A percentile compares a stretch with the other conserved stretches of the same genome.
phyloP scores from a whole-genome alignment of 306 rosid species.

The Castanea sativa region DNA sequence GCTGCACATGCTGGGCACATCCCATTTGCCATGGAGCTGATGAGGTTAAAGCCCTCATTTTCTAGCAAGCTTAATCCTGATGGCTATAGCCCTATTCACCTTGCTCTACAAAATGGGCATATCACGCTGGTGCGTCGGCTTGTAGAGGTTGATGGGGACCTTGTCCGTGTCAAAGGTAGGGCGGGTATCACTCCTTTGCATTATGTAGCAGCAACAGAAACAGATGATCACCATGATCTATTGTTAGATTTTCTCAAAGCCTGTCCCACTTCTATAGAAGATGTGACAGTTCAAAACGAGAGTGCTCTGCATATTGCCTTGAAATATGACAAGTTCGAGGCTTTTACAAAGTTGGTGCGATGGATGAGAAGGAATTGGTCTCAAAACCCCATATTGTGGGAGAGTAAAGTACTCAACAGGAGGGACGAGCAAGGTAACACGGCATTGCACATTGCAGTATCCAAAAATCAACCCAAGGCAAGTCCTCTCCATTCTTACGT shows the following conservation, averaged over 20 bases:
- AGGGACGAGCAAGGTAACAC: conserved; percentile 34
- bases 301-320: conserved; percentile 43
- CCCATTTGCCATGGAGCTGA: conserved; percentile 33
- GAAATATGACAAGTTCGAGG: conserved; percentile 16
- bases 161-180: not conserved
- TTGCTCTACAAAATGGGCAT: not conserved
- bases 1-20: conserved; percentile 29
- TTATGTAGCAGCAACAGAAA: conserved; percentile 8
- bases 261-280: conserved; percentile 38
- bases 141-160: not conserved
- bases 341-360: not conserved
- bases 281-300: conserved; percentile 30
- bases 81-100: conserved; percentile 10
- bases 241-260: conserved; percentile 20
- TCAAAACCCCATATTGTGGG: too few relatives aligned
- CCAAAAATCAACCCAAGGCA: conserved; percentile 25
- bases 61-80: not conserved
- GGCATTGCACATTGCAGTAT: conserved; percentile 29
- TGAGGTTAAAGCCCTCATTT: conserved; percentile 7
- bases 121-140: not conserved
- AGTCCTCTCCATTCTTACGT: not conserved
- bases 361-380: too few relatives aligned
- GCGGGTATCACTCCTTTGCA: conserved; percentile 3
- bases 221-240: conserved; percentile 3
- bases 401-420: conserved; percentile 17